Evolutionary conservation across 2,329 filamentous ascomycete genomes (phyloP), one percentile per base, ranked within the genome.

Genomic region (Trichoderma sp.): DNA sequence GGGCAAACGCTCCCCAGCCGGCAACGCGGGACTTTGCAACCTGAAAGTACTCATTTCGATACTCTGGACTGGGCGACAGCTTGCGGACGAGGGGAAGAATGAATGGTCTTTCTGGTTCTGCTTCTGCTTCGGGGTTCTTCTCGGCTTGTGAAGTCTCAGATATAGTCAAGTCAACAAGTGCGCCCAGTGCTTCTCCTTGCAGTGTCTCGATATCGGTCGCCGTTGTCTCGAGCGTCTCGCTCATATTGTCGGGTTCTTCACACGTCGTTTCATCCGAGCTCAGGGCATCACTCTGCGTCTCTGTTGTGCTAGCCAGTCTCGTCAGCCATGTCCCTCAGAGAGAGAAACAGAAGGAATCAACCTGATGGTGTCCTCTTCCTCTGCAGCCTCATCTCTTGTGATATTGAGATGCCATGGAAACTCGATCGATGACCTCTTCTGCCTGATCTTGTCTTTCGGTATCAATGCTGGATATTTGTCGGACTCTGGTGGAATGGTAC

Each of bases 1-100:
- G 67, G 0, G 83, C 82, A 54, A 85, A 84, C 0, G 76, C 78
- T 0, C 83, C 83, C 51, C 78, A 76, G 1, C 83, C 83, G 0
- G 78, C 78, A 1, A 81, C 72, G 0, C 66, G 55, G 0, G 82
- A 84, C 10, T 69, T 70, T 3, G 72, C 75, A 6, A 85, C 70
- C 12, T 75, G 68, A 45, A 85, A 78, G 64, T 69, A 76, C 0
- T 74, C 70, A 65, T 83, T 83, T 24, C 72, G 59, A 45, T 76
- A 80, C n/a, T 72, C 58, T 7, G 65, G 57, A 1, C 44, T 55
- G 1, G 63, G 30, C 2, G 63, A 63, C 9, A 7, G 55, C 19
- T 67, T 68, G 48, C n/a, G 45, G 34, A 39, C 17, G 24, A 58
- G 17, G 1, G 58, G 7, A 10, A 56, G 62, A 1, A 28, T 34